Evolutionary conservation across 176 grass and related monocot species (phyloP).

Genomic region (Musa schizocarpa): DNA sequence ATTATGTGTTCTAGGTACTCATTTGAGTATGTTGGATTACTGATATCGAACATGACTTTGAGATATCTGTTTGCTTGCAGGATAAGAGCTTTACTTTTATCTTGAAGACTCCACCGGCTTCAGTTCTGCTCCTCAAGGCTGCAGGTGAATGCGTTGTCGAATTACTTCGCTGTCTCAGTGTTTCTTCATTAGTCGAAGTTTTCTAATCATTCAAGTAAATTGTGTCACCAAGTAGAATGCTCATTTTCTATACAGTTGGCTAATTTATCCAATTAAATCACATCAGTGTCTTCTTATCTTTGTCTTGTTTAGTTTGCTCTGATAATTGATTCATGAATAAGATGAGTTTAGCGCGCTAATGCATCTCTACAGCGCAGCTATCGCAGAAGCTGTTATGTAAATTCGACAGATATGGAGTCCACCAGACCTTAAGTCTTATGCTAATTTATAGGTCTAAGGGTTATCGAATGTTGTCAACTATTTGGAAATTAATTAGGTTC

Average conservation of each 20-base stretch:
- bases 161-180: not conserved
- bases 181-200: not conserved
- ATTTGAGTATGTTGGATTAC: not conserved
- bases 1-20: not conserved
- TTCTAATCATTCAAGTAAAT: not conserved
- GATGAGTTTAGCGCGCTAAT: not conserved
- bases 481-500: not conserved
- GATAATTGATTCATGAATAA: not conserved
- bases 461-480: not conserved
- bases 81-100: constrained; percentile 98
- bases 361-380: not conserved
- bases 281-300: not conserved
- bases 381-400: not conserved
- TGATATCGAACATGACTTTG: not conserved
- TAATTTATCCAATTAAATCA: not conserved
- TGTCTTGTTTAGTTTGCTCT: not conserved
- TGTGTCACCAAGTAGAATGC: not conserved
- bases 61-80: constrained; percentile 20
- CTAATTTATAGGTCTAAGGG: not conserved
- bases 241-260: not conserved
- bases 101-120: constrained; percentile 91
- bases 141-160: constrained; percentile 39
- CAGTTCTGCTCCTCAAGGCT: constrained; percentile 90
- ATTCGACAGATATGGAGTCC: not conserved
- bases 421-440: not conserved